Evolutionary conservation across 257 asterid genomes (phyloP), one percentile per base, ranked within the genome.

Genomic region (Salvia rosmarinus): DNA sequence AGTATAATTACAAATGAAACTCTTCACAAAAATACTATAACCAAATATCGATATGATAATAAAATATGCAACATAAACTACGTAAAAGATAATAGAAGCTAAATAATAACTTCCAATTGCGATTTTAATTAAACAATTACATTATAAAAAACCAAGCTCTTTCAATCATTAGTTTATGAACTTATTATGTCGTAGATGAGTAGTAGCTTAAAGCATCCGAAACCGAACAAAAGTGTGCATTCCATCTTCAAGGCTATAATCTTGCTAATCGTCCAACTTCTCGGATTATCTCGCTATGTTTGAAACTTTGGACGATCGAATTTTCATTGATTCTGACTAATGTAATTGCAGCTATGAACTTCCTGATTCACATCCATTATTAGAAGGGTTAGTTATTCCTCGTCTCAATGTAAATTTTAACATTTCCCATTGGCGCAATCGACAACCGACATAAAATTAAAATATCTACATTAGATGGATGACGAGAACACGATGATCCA

Each of bases 401-500:
- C 19, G 11, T 54, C 32, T 74, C 64, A 37, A 28, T 57, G 64
- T 56, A 61, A 32, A 75, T 79, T 35, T 67, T 54, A 64, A 37
- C 70, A 61, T 73, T 59, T 71, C 55, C 37, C 56, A 30, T 52
- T 52, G 28, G 12, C 66, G 50, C 52, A 52, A 42, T 76, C 69
- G 73, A 64, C 21, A 21, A 55, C 77, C 86, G 64, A 82, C 76
- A 39, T 60, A 58, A 52, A 64, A 56, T 21, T 62, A 71, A 49
- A 73, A 75, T 66, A n/a, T 55, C 20, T 50, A 16, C 6, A 72
- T 51, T 59, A 94, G 99, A 68, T 89, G 90, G 95, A 94, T 79
- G 82, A 74, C 86, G 96, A 84, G 96, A 94, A 74, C 87, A 85
- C 17, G 98, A 91, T 80, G 99, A 94, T 82, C 96, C 96, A 77